phyloP scores from a whole-genome alignment of 2,329 filamentous ascomycete species.

The Zarea fungicola region DNA sequence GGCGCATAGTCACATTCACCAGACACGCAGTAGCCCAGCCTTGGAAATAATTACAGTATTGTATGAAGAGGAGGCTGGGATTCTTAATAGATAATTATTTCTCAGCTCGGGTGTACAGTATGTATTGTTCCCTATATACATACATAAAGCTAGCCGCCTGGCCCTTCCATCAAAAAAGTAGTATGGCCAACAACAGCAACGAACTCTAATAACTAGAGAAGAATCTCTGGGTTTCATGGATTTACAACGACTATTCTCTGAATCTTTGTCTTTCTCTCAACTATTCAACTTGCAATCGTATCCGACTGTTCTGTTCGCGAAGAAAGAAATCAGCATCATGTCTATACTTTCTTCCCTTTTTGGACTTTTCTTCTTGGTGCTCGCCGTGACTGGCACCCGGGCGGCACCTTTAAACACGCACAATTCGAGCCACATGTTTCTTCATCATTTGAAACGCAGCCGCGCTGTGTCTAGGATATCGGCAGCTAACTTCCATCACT shows the following conservation, averaged over 20 bases:
- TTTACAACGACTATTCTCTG: too few relatives aligned
- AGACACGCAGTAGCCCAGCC: background rate
- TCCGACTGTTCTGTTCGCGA: background rate
- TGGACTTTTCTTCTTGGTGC: slow-evolving; percentile 3
- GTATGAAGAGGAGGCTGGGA: too few relatives aligned
- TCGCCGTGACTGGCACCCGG: slow-evolving; percentile 2
- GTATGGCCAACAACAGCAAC: too few relatives aligned
- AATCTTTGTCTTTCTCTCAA: background rate
- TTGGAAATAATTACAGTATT: background rate
- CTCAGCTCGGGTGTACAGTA: too few relatives aligned
- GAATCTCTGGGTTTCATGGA: too few relatives aligned
- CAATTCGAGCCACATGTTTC: background rate
- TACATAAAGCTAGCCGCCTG: too few relatives aligned
- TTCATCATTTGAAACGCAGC: slow-evolving; percentile 6
- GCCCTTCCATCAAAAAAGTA: too few relatives aligned
- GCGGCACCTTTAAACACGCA: background rate
- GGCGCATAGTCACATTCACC: background rate
- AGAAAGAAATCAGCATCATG: background rate
- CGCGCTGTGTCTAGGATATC: slow-evolving; percentile 7
- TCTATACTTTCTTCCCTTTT: slow-evolving; percentile 7
- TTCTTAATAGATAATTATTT: too few relatives aligned
- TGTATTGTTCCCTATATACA: too few relatives aligned
- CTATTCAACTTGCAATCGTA: background rate
- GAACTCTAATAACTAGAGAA: too few relatives aligned
- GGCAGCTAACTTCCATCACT: slow-evolving; percentile 2